These are phyloP conservation scores for Leptographium wingfieldii DNA, from an alignment of 2,329 filamentous ascomycete genomes.

Conservation along the genomic window DNA sequence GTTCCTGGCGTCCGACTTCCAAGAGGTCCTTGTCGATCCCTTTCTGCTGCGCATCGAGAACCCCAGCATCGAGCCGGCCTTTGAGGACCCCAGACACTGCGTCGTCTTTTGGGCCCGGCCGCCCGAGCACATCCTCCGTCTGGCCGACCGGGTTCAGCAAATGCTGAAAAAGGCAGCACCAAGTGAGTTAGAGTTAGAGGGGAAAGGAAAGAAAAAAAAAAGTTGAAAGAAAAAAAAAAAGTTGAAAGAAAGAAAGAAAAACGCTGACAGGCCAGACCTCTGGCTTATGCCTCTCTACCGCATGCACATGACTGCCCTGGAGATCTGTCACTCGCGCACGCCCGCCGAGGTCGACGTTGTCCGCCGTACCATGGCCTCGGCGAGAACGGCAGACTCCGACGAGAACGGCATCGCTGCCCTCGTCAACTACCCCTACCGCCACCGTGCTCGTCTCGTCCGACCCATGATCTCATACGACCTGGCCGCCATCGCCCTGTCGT, in stretches of 20 bases:
- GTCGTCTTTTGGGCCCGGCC: constrained; percentile 83
- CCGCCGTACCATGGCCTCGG: constrained; percentile 34
- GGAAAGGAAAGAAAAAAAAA: too few relatives aligned
- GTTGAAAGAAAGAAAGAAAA: too few relatives aligned
- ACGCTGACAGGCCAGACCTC: constrained; percentile 21
- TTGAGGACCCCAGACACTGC: constrained; percentile 65
- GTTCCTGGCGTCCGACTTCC: constrained; percentile 56
- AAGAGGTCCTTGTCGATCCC: constrained; percentile 62
- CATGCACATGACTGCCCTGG: constrained; percentile 77
- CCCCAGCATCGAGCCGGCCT: constrained; percentile 51
- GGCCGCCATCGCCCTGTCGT: constrained; percentile 75
- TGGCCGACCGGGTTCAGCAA: constrained; percentile 58
- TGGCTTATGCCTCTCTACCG: constrained; percentile 75
- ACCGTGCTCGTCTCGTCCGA: constrained; percentile 65
- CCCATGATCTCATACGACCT: constrained; percentile 76
- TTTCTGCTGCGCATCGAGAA: constrained; percentile 59
- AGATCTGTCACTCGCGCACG: constrained; percentile 71
- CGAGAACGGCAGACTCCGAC: not conserved
- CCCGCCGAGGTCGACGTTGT: constrained; percentile 53
- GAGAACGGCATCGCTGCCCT: constrained; percentile 41
- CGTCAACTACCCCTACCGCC: constrained; percentile 44
- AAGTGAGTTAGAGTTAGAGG: constrained; percentile 35
- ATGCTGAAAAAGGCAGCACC: constrained; percentile 52
- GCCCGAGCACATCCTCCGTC: constrained; percentile 52
- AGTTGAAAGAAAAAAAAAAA: too few relatives aligned